These are phyloP conservation scores for Allodekkera sacchari DNA, from an alignment of 805 yeast species.

Conservation along the genomic window DNA sequence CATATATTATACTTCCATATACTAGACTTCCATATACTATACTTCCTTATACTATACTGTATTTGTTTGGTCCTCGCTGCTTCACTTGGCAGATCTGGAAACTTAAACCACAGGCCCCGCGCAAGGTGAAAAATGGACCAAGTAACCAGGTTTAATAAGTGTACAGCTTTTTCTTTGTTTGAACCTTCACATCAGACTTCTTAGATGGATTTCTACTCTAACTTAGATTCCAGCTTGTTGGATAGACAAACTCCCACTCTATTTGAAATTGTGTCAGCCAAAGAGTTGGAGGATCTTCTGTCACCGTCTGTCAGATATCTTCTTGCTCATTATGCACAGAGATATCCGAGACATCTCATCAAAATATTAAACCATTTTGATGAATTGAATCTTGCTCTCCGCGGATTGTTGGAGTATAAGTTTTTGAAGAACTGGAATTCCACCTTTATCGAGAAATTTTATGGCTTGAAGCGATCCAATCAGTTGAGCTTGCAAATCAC, in stretches of 20 bases:
- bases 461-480: conserved; percentile 68
- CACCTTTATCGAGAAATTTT: conserved; percentile 84
- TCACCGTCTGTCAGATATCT: conserved; percentile 80
- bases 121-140: no score
- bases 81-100: no score
- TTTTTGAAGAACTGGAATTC: conserved; percentile 71
- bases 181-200: neutral
- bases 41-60: no score
- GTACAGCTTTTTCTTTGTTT: neutral
- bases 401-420: conserved; percentile 63
- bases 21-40: no score
- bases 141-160: no score
- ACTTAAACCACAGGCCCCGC: no score
- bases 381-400: conserved; percentile 54
- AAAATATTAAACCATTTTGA: conserved; percentile 62
- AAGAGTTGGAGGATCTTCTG: conserved; percentile 66
- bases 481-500: conserved; percentile 6
- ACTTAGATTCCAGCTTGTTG: conserved; percentile 67
- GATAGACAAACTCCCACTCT: conserved; percentile 77
- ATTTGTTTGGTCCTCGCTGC: no score
- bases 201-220: conserved; percentile 69
- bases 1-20: no score
- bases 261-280: conserved; percentile 78
- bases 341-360: conserved; percentile 64
- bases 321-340: conserved; percentile 70